Conservation (phyloP, 257 asterid genomes). For the Capsicum baccatum region DNA sequence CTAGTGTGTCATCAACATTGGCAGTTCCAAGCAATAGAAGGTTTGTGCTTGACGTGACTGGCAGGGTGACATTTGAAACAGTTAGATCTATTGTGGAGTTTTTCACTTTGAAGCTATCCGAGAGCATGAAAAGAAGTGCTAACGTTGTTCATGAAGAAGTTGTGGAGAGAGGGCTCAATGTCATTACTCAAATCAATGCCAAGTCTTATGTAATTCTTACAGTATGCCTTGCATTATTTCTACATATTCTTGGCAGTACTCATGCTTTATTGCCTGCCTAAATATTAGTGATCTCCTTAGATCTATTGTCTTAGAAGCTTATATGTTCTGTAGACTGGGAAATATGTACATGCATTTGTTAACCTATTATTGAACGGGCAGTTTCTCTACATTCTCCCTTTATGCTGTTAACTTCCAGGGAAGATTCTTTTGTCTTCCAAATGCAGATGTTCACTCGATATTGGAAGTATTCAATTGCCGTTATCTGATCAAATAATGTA, state of each 20-base stretch:
- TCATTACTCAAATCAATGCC: conserved; percentile 74
- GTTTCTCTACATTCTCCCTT: background rate
- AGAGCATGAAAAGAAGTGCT: conserved; percentile 64
- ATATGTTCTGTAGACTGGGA: conserved; percentile 7
- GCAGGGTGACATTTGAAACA: conserved; percentile 90
- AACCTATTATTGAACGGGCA: background rate
- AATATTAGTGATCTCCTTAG: conserved; percentile 28
- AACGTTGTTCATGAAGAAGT: conserved; percentile 67
- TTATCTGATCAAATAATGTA: background rate
- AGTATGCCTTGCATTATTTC: conserved; percentile 65
- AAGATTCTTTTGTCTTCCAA: background rate
- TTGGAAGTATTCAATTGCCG: background rate
- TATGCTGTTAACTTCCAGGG: background rate
- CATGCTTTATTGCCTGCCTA: conserved; percentile 65
- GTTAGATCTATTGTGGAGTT: conserved; percentile 74
- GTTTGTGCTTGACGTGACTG: conserved; percentile 86
- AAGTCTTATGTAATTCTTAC: conserved; percentile 80
- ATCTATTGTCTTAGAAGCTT: background rate
- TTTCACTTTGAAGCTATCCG: conserved; percentile 61
- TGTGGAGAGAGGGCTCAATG: conserved; percentile 73
- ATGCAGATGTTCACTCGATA: background rate
- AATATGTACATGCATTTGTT: background rate
- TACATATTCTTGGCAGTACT: conserved; percentile 67
- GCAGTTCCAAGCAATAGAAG: conserved; percentile 85
- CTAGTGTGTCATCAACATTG: conserved; percentile 72